Evolutionary conservation across 495 filamentous ascomycete genomes (phyloP).

Genomic region (Articulospora tetracladia): DNA sequence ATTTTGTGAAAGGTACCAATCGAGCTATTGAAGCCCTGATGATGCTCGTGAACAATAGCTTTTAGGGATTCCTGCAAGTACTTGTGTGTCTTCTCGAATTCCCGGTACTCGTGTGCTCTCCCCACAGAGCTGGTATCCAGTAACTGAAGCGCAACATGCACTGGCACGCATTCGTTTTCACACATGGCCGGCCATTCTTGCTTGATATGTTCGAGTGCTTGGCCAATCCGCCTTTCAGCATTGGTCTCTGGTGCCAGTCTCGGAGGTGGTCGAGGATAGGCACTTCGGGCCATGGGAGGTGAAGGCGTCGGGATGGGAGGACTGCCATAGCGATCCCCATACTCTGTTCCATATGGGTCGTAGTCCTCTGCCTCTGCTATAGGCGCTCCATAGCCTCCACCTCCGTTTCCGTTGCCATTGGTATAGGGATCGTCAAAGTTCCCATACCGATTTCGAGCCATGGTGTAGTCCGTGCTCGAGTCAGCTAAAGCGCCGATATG

Average conservation of each 20-base stretch:
- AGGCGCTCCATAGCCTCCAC: conserved; percentile 15
- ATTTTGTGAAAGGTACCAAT: conserved; percentile 99
- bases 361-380: conserved; percentile 22
- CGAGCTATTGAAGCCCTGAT: conserved; percentile 98
- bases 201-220: conserved; percentile 51
- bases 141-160: conserved; percentile 87
- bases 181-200: conserved; percentile 90
- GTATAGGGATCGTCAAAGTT: conserved; percentile 20
- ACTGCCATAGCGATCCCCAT: conserved; percentile 20
- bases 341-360: conserved; percentile 20
- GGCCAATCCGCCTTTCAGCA: conserved; percentile 25
- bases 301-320: conserved; percentile 15
- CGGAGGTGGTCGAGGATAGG: conserved; percentile 2
- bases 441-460: conserved; percentile 25
- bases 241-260: conserved; percentile 17
- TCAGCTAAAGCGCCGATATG: not conserved
- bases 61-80: conserved; percentile 88
- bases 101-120: conserved; percentile 77
- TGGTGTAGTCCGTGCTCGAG: conserved; percentile 6
- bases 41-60: conserved; percentile 96
- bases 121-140: conserved; percentile 93
- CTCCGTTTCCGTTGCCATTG: conserved; percentile 18
- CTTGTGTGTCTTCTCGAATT: conserved; percentile 76
- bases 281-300: conserved; percentile 7
- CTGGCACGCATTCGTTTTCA: conserved; percentile 79